Conservation (phyloP, 177 flowering plant genomes). For the Tripterygium wilfordii region DNA sequence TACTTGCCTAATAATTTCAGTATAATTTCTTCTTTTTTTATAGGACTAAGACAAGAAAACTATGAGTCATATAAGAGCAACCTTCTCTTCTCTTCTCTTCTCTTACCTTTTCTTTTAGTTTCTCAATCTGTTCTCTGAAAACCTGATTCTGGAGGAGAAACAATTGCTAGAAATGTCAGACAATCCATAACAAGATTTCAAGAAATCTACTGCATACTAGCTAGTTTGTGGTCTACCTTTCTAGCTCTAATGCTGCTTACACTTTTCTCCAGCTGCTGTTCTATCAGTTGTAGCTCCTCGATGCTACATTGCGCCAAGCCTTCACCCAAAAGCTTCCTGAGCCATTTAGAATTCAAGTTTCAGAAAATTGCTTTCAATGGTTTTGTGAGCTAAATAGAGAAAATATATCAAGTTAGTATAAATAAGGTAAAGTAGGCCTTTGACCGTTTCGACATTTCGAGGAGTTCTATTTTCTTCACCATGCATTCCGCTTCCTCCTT, state of each 20-base stretch:
- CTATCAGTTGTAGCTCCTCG: slow-evolving; percentile 65
- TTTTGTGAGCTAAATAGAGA: background rate
- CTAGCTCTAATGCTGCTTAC: slow-evolving; percentile 48
- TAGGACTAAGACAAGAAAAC: too few species aligned
- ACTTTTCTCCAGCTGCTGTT: slow-evolving; percentile 60
- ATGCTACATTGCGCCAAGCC: slow-evolving; percentile 41
- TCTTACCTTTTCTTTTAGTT: slow-evolving; percentile 63
- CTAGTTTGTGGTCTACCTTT: too few species aligned
- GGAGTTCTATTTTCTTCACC: slow-evolving; percentile 64
- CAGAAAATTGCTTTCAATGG: background rate
- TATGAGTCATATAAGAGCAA: too few species aligned
- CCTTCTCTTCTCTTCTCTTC: too few species aligned
- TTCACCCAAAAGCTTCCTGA: slow-evolving; percentile 78
- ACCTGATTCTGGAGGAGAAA: slow-evolving; percentile 65
- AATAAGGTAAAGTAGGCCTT: too few species aligned
- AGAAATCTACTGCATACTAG: background rate
- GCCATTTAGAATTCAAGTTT: background rate
- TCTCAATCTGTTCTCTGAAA: slow-evolving; percentile 50
- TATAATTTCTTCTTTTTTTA: too few species aligned
- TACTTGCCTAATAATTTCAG: too few species aligned
- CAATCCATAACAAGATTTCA: background rate
- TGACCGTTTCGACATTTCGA: slow-evolving; percentile 67
- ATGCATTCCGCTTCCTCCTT: slow-evolving; percentile 59
- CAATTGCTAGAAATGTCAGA: background rate
- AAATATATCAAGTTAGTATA: background rate